Evolutionary conservation across 108 stramenopile genomes (phyloP).

Genomic region (Cyclotella baltica): DNA sequence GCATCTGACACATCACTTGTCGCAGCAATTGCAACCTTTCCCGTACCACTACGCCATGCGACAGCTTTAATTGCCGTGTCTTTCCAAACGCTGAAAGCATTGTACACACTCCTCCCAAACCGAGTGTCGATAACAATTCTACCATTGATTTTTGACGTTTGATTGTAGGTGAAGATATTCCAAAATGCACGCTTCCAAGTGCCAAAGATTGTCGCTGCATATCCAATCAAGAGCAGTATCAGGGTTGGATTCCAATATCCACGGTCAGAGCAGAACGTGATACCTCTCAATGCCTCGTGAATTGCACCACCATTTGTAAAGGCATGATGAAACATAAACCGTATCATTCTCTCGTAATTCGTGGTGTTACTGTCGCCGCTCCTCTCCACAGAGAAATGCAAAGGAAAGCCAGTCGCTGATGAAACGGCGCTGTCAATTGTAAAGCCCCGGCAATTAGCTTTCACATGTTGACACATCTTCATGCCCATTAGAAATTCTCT

Average conservation of each 20-base stretch:
- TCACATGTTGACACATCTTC: constrained; percentile 18
- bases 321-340: constrained; percentile 12
- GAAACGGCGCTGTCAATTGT: constrained; percentile 22
- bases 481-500: constrained; percentile 7
- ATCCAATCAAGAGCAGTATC: constrained; percentile 13
- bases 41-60: constrained; percentile 30
- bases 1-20: constrained; percentile 12
- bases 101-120: constrained; percentile 13
- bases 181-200: constrained; percentile 15
- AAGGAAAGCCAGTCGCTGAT: constrained; percentile 10
- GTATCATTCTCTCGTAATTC: constrained; percentile 5
- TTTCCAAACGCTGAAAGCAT: constrained; percentile 8
- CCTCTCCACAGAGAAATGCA: neutral
- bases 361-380: neutral
- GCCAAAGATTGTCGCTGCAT: constrained; percentile 21
- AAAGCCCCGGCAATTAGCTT: constrained; percentile 1
- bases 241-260: constrained; percentile 21
- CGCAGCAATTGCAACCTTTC: constrained; percentile 16
- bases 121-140: constrained; percentile 1
- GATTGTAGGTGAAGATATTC: constrained; percentile 21
- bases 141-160: neutral
- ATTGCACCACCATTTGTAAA: constrained; percentile 7
- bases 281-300: neutral
- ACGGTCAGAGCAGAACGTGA: constrained; percentile 31
- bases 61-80: constrained; percentile 8